Evolutionary conservation across 1,284 basidiomycete species (phyloP).

Genomic region (Sporisorium graminicola): DNA sequence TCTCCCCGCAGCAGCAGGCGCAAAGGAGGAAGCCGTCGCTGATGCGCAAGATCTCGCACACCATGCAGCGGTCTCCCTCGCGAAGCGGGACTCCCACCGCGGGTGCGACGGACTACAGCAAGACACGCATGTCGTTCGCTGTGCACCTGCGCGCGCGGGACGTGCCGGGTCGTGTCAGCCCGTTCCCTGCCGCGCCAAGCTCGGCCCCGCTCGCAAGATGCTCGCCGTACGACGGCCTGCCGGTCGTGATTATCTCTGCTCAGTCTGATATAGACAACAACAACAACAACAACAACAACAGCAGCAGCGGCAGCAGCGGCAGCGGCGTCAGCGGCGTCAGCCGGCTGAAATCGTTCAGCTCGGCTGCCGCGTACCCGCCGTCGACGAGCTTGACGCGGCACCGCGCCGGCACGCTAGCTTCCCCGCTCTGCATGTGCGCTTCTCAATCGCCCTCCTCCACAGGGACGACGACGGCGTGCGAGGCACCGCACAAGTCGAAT

Average conservation of each 20-base stretch:
- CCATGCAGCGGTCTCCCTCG: neutral
- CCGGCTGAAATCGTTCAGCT: neutral
- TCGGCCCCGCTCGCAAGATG: neutral
- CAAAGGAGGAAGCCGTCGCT: constrained; percentile 6
- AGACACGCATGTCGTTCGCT: neutral
- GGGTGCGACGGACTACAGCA: constrained; percentile 8
- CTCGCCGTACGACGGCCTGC: neutral
- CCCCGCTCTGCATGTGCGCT: too few species aligned
- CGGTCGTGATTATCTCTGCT: neutral
- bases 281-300: too few species aligned
- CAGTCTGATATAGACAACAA: too few species aligned
- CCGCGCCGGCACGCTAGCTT: too few species aligned
- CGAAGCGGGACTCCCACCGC: neutral
- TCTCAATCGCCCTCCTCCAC: too few species aligned
- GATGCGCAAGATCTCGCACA: constrained; percentile 2
- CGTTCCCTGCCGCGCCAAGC: neutral
- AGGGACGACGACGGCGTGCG: too few species aligned
- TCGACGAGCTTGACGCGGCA: neutral
- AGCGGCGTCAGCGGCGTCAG: too few species aligned
- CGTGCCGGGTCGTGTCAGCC: neutral
- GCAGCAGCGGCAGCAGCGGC: neutral
- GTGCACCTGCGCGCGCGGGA: neutral
- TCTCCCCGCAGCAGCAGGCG: neutral
- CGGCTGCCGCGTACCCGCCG: neutral
- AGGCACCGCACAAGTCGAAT: too few species aligned